phyloP scores from a whole-genome alignment of 805 yeast species.

The Wickerhamiella bombiphila region DNA sequence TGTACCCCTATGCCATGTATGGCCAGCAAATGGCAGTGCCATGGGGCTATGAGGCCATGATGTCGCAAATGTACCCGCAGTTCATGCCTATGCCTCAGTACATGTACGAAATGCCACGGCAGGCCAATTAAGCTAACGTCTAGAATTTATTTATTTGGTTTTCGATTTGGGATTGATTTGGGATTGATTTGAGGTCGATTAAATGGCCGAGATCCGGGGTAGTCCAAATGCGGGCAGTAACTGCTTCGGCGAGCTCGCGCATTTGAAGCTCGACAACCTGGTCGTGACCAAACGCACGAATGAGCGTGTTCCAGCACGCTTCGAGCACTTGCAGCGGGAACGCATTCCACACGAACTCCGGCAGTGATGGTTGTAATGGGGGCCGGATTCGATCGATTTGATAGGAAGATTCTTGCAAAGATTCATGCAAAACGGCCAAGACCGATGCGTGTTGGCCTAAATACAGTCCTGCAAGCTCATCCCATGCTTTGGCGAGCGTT shows the following conservation, averaged over 20 bases:
- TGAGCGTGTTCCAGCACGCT: constrained; percentile 5
- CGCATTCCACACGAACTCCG: neutral
- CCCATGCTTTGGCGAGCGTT: constrained; percentile 7
- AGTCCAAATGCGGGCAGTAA: too few relatives aligned
- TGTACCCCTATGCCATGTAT: neutral
- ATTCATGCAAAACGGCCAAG: constrained; percentile 6
- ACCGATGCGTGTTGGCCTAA: constrained; percentile 15
- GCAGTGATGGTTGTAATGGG: neutral
- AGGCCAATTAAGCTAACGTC: too few relatives aligned
- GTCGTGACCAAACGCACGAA: constrained; percentile 4
- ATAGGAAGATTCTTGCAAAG: too few relatives aligned
- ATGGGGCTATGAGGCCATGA: constrained; percentile 2
- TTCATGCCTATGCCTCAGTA: constrained; percentile 1
- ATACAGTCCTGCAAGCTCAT: constrained; percentile 7
- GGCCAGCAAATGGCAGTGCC: constrained; percentile 9
- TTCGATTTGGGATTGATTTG: too few relatives aligned
- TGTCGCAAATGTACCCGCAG: constrained; percentile 2
- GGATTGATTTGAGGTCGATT: too few relatives aligned
- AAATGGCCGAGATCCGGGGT: too few relatives aligned
- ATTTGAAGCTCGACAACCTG: constrained; percentile 8
- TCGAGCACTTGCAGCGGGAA: constrained; percentile 3
- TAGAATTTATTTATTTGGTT: too few relatives aligned
- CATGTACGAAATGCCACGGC: constrained; percentile 4
- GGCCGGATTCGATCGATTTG: too few relatives aligned
- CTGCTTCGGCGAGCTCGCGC: constrained; percentile 6